Evolutionary conservation across 177 flowering plant genomes (phyloP).

Genomic region (Vitis hybrid): DNA sequence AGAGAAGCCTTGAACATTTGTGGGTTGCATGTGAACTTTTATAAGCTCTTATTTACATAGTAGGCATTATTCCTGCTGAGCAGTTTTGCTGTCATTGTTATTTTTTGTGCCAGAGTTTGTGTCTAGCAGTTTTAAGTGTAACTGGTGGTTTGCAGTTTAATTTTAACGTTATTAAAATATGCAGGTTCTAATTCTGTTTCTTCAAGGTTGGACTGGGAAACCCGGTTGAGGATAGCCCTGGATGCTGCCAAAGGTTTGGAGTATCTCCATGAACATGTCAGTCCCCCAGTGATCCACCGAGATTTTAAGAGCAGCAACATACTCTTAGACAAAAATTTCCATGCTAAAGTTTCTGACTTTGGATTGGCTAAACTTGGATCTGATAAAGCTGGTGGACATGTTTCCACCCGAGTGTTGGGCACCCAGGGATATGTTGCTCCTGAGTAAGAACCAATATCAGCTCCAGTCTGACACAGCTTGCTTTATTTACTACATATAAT

Average conservation of each 20-base stretch:
- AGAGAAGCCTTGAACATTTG: not conserved
- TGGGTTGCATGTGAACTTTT: not conserved
- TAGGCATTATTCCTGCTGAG: not conserved
- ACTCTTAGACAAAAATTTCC: constrained; percentile 78
- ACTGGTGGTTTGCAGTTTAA: constrained; percentile 1
- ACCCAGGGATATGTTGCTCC: constrained; percentile 99
- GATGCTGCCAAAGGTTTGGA: constrained; percentile 98
- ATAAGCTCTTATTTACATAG: no score
- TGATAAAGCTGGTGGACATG: constrained; percentile 94
- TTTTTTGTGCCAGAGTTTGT: not conserved
- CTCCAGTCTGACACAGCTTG: not conserved
- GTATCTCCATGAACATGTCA: constrained; percentile 91
- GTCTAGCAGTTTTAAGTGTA: not conserved
- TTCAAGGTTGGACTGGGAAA: constrained; percentile 82
- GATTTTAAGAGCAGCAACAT: constrained; percentile 99
- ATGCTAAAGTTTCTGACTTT: constrained; percentile 97
- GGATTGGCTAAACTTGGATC: constrained; percentile 97
- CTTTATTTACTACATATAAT: not conserved
- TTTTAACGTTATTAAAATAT: not conserved
- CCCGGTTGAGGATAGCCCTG: constrained; percentile 81
- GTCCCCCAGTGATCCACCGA: constrained; percentile 94
- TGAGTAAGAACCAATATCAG: constrained; percentile 57
- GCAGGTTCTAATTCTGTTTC: constrained; percentile 51
- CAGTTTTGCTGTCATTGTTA: not conserved
- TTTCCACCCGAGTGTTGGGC: constrained; percentile 94